Evolutionary conservation across 768 basidiomycete genomes (phyloP).

Genomic region (Hericium coralloides): DNA sequence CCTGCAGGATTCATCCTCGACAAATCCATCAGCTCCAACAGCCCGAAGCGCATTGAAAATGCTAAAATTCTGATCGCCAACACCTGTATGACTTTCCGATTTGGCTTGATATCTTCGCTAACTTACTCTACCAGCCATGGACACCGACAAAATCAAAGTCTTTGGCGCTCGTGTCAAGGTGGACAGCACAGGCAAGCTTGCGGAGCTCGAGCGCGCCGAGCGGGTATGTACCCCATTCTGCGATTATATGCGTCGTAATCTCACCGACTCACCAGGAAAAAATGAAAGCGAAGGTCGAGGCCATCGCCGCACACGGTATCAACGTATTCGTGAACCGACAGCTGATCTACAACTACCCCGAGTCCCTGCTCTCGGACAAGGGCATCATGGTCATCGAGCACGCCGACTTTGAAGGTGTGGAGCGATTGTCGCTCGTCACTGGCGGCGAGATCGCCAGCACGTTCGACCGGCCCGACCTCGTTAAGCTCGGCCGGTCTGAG

Average conservation of each 20-base stretch:
- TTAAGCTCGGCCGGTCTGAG: constrained; percentile 89
- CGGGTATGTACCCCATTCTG: constrained; percentile 36
- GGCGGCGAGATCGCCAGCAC: constrained; percentile 97
- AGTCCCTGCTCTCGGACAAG: constrained; percentile 87
- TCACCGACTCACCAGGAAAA: constrained; percentile 61
- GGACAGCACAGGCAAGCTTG: constrained; percentile 92
- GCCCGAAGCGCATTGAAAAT: constrained; percentile 90
- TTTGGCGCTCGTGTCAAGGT: constrained; percentile 96
- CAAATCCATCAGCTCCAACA: constrained; percentile 90
- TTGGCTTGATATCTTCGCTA: background rate
- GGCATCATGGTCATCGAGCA: constrained; percentile 97
- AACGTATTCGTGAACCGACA: constrained; percentile 98
- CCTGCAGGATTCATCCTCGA: constrained; percentile 88
- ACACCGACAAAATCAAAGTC: constrained; percentile 99
- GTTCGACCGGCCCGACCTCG: constrained; percentile 86
- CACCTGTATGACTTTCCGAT: constrained; percentile 58
- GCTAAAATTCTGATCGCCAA: constrained; percentile 96
- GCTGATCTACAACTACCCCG: constrained; percentile 98
- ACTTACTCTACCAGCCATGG: constrained; percentile 67
- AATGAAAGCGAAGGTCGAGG: constrained; percentile 97
- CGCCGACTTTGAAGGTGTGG: constrained; percentile 98
- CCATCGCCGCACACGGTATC: constrained; percentile 90
- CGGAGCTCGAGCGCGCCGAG: constrained; percentile 96
- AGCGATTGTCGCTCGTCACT: constrained; percentile 92
- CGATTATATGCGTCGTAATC: too few species aligned